Base-by-base conservation (phyloP, 2,329 filamentous ascomycete species). In the Fonsecaea pugnacius region DNA sequence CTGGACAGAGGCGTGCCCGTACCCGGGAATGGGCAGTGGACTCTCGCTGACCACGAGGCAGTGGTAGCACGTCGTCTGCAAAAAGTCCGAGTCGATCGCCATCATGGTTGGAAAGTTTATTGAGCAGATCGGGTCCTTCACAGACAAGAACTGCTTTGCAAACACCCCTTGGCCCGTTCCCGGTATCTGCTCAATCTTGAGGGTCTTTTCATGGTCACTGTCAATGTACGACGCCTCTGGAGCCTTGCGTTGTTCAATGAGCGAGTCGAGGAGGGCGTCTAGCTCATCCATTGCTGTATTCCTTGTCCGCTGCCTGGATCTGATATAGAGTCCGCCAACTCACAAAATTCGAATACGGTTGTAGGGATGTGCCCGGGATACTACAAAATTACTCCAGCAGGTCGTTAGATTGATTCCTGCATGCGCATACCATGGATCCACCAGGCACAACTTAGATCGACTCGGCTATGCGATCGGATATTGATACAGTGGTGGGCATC, bases 1-100 rank as follows among this genome's bases (percentile, higher is more conserved):
- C 2, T 66, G 69, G 3, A 65, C 59, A 12, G 56, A 33, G 35
- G 72, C 67, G 40, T 46, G 53, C 21, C 74, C 72, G 48, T 46
- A 18, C 8, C 64, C 69, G 53, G 33, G 21, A 27, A 16, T 35
- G 63, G 18, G 65, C 67, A 30, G 60, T 60, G 18, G 63, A 10
- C 53, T 58, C n/a, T 54, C 21, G 9, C 55, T 65, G 60, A 65
- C 60, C 7, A 61, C 50, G 27, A 65, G 60, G 59, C 63, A 65
- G 32, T 62, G 60, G 27, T 65, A 65, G 54, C 63, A 65, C 9
- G 63, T 65, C 4, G 54, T 65, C 35, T 21, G 21, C 16, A 65
- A 54, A 35, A 50, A 53, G 18, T 62, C 63, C 32, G 63, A 40
- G 21, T 65, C 63, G 35, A 65, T 50, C 27, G 63, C 63, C 63